phyloP scores from a whole-genome alignment of 2,329 filamentous ascomycete species.

The Arthrobotrys iridis region DNA sequence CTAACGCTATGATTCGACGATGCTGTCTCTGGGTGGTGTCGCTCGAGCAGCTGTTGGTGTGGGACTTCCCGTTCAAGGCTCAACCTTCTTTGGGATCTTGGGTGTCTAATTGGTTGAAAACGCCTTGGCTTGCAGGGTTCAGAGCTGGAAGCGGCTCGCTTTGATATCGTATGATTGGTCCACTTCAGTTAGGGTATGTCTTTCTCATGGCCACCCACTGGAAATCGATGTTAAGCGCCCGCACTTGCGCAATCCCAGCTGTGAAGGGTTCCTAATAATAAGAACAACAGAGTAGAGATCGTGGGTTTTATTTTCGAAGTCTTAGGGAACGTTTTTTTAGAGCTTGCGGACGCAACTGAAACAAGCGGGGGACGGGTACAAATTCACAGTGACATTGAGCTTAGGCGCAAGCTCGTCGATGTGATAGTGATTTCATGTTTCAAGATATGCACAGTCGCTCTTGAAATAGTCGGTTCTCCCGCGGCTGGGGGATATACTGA shows the following conservation, averaged over 20 bases:
- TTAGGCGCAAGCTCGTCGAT: constrained; percentile 6
- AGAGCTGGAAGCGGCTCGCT: constrained; percentile 27
- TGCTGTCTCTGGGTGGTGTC: not conserved
- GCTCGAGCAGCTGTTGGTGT: not conserved
- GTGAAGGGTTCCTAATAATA: constrained; percentile 16
- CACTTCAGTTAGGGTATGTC: constrained; percentile 21
- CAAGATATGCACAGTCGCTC: constrained; percentile 19
- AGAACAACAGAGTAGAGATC: not conserved
- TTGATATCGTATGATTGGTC: constrained; percentile 28
- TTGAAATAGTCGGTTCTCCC: constrained; percentile 28
- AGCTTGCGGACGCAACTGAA: constrained; percentile 19
- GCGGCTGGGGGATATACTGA: not conserved
- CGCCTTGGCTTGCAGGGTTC: constrained; percentile 25
- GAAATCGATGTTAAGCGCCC: constrained; percentile 30
- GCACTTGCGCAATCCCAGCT: constrained; percentile 8
- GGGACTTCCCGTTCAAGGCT: constrained; percentile 5
- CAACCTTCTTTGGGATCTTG: not conserved
- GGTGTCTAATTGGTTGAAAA: constrained; percentile 14
- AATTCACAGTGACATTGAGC: not conserved
- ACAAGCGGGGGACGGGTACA: constrained; percentile 26
- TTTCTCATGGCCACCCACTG: not conserved
- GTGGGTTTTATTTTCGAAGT: not conserved
- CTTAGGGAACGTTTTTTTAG: not conserved
- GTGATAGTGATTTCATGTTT: constrained; percentile 26
- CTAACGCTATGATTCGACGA: not conserved